Base-by-base conservation (phyloP, 805 yeast species). In the Tetrapisispora iriomotensis region DNA sequence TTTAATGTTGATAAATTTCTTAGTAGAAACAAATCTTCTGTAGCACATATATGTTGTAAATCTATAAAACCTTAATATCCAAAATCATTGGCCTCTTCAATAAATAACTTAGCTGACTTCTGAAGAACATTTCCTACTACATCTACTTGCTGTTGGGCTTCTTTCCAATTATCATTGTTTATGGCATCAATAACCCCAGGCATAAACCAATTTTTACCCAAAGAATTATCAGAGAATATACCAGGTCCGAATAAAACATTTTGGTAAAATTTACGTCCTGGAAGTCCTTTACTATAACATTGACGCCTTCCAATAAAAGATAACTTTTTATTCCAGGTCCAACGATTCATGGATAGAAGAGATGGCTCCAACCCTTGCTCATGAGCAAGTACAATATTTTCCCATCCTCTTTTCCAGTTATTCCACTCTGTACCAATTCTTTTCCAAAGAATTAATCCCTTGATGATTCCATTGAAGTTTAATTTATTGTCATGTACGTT, bases 161-260 rank as follows among this genome's bases (percentile, higher is more conserved):
- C 53, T 0, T 52, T 64, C 65, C 74, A 71, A 44, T 78, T 71
- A 0, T 65, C 64, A 1, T 54, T 54, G 39, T 65, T 66, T n/a
- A 84, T 56, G 0, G 73, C 77, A 54, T 86, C 94, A 44, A 92
- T 69, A 1, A 86, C 69, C 4, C 74, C 71, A 0, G 96, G 95
- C 52, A 81, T 84, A 3, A 83, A 69, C 58, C 77, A 75, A 2
- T 10, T 19, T 72, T 79, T 71, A 29, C 71, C 64, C 43, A 62
- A 68, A 4, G 51, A 54, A 13, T 66, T 66, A 0, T 85, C 85
- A n/a, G 75, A 72, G 47, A 67, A 62, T 37, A 69, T 54, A 33
- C 82, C 76, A 13, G 81, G 79, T 0, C 95, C 95, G 55, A 74
- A 75, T 9, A 87, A 50, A 2, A 70, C 56, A 51, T 84, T 86